Evolutionary conservation across 108 stramenopile species (phyloP), one percentile per base, ranked within the genome.

Genomic region (Skeletonema tropicum): DNA sequence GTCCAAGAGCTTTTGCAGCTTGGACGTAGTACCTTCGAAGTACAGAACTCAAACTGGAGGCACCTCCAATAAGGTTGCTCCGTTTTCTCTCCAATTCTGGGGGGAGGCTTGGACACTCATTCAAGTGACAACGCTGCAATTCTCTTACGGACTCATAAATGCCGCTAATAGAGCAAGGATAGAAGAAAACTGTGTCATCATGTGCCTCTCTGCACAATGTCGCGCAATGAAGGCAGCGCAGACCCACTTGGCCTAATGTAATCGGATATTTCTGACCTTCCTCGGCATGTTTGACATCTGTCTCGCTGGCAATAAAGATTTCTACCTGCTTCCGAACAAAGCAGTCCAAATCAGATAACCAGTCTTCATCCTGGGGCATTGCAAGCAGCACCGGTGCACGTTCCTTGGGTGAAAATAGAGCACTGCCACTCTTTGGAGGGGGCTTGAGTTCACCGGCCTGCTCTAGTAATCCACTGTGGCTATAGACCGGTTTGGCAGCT

Each of bases 91-190:
- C 83, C 10, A 70, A 58, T 13, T 80, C 84, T 15, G 32, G 66
- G 6, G 92, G 87, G 2, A 91, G 65, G 64, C 88, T 88, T 30
- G 68, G 41, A 55, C 94, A 95, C 31, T 79, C 74, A 11, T 90
- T 88, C 15, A 95, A 73, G 71, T 95, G 94, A 69, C 90, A 19
- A 25, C 90, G 78, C 68, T 92, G 92, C 63, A 93, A 90, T 65
- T 92, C 92, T 62, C 89, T 82, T 19, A 93, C 94, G 30, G 90
- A 86, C 52, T 92, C 92, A 60, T 92, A 92, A 31, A 95, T 90
- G 57, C 89, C 88, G 68, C 80, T 88, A 26, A 95, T 83, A 13
- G 89, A 73, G 66, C 85, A 90, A 25, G 94, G 94, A 81, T 87
- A 95, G 3, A 84, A 95, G 3, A 84, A 73, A 15, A 91, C 88